phyloP scores from a whole-genome alignment of 768 basidiomycete genomes.

The Boletus bicolor region DNA sequence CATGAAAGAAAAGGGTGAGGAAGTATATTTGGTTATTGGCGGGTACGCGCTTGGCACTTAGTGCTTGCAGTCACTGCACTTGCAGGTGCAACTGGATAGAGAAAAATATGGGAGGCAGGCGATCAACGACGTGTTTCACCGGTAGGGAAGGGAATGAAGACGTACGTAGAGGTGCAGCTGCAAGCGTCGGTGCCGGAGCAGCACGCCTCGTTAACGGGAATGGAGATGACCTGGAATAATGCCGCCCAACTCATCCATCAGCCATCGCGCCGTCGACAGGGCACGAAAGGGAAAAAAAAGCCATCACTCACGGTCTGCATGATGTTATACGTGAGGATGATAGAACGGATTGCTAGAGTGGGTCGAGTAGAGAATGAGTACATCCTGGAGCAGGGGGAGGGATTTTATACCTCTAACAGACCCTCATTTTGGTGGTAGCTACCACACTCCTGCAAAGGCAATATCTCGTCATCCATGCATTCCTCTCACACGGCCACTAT shows the following conservation, averaged over 20 bases:
- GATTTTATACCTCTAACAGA: conserved; percentile 3
- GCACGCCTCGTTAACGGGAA: conserved; percentile 22
- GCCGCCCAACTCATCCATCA: background rate
- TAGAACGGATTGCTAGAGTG: background rate
- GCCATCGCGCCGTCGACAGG: background rate
- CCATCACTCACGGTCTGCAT: conserved; percentile 18
- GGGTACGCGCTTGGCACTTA: background rate
- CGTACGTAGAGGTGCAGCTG: conserved; percentile 12
- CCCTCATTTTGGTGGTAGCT: conserved; percentile 1
- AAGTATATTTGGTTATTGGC: no score
- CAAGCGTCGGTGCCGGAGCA: conserved; percentile 9
- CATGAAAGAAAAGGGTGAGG: no score
- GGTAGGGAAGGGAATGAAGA: background rate
- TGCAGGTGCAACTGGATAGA: conserved; percentile 13
- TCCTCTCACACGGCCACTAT: background rate
- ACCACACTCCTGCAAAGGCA: background rate
- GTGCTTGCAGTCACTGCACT: conserved; percentile 21
- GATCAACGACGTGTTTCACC: background rate
- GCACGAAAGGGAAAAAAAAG: background rate
- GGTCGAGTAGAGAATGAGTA: background rate
- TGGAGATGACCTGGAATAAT: conserved; percentile 1
- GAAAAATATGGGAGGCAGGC: no score
- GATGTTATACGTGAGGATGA: background rate
- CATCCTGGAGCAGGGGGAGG: background rate
- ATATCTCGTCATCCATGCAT: background rate